phyloP scores from a whole-genome alignment of 345 rosid species.

The Lumnitzera racemosa region DNA sequence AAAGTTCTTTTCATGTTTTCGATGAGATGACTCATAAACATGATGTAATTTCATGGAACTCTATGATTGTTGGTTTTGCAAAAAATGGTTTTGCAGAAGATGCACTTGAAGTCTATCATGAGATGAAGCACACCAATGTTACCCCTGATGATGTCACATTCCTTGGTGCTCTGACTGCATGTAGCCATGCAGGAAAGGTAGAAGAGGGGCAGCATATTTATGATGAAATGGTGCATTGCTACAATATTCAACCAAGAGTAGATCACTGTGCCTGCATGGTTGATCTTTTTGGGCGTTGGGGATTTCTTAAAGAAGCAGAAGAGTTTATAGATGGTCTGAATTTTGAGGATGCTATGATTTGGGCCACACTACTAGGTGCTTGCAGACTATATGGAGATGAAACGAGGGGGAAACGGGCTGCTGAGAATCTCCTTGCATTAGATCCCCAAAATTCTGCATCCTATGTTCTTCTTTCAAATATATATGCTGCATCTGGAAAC shows the following conservation, averaged over 20 bases:
- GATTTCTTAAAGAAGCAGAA: constrained; percentile 73
- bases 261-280: constrained; percentile 89
- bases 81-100: constrained; percentile 88
- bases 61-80: constrained; percentile 85
- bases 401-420: constrained; percentile 51
- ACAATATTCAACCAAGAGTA: constrained; percentile 53
- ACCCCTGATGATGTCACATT: constrained; percentile 81
- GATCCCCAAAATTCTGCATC: constrained; percentile 79
- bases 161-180: constrained; percentile 89
- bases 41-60: constrained; percentile 75
- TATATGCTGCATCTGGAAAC: constrained; percentile 73
- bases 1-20: constrained; percentile 57
- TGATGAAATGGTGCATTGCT: constrained; percentile 53
- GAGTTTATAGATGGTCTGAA: constrained; percentile 51
- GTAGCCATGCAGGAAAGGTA: constrained; percentile 90
- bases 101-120: constrained; percentile 48
- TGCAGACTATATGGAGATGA: constrained; percentile 85
- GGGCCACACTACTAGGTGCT: constrained; percentile 89
- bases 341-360: constrained; percentile 62
- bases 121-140: constrained; percentile 53
- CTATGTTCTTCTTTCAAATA: constrained; percentile 77
- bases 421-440: constrained; percentile 64
- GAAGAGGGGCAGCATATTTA: constrained; percentile 58
- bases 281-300: constrained; percentile 95
- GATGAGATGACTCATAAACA: constrained; percentile 44